Evolutionary conservation across 176 grass and related monocot genomes (phyloP).

Genomic region (Aegilops umbellulata): DNA sequence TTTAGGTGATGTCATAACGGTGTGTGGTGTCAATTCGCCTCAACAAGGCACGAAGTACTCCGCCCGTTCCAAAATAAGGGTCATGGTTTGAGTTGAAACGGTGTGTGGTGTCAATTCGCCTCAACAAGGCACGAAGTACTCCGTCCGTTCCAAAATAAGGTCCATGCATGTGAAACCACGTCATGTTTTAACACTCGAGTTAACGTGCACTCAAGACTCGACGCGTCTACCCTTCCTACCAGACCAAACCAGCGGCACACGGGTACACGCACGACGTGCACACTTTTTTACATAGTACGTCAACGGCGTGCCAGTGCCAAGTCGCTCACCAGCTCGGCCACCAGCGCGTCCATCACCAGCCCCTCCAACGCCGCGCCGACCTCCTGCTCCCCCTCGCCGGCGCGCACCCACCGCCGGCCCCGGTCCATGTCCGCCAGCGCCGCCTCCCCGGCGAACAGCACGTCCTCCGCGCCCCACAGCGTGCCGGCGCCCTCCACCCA

Average conservation of each 20-base stretch:
- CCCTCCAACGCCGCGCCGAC: neutral
- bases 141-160: too few species aligned
- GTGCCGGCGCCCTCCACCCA: conserved; percentile 47
- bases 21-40: too few species aligned
- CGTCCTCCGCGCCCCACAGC: conserved; percentile 44
- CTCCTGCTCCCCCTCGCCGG: conserved; percentile 25
- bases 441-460: conserved; percentile 22
- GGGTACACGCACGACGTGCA: neutral
- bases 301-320: neutral
- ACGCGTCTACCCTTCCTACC: neutral
- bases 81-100: too few species aligned
- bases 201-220: neutral
- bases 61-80: too few species aligned
- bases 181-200: neutral
- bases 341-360: neutral
- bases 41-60: too few species aligned
- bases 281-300: neutral
- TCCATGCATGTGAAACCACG: neutral
- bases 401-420: conserved; percentile 30
- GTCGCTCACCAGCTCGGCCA: conserved; percentile 30
- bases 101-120: too few species aligned
- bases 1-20: too few species aligned
- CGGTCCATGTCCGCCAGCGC: conserved; percentile 67
- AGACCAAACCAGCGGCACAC: neutral
- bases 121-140: too few species aligned